A percentile compares a stretch with the other conserved stretches of the same genome.
Evolutionary conservation across 2,329 filamentous ascomycete genomes (phyloP).

Genomic region (Claviceps pazoutovae): DNA sequence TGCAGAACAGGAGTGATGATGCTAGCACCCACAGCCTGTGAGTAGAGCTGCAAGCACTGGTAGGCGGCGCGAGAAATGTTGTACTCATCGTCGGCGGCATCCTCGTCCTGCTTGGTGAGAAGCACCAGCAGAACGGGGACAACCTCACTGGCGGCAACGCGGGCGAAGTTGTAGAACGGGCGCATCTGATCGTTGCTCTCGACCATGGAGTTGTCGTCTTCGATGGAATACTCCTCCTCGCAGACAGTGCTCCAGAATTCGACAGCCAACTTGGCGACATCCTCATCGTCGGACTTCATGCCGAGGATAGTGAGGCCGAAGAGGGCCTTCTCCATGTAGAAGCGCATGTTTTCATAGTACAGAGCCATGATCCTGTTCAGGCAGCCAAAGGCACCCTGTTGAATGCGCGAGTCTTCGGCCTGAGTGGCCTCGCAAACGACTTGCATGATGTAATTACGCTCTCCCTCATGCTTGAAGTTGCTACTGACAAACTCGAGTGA

Average conservation of each 20-base stretch:
- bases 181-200: conserved; percentile 75
- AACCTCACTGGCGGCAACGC: conserved; percentile 85
- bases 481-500: conserved; percentile 94
- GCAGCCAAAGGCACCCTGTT: conserved; percentile 92
- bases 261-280: conserved; percentile 93
- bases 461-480: conserved; percentile 98
- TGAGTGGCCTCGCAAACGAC: conserved; percentile 98
- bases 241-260: conserved; percentile 99
- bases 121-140: conserved; percentile 80
- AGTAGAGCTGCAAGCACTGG: conserved; percentile 89
- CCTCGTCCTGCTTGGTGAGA: conserved; percentile 94
- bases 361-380: conserved; percentile 96
- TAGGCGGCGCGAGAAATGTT: conserved; percentile 91
- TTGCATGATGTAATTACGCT: conserved; percentile 99
- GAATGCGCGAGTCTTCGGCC: conserved; percentile 77
- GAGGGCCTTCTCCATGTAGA: conserved; percentile 99
- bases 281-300: conserved; percentile 96
- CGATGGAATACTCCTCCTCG: conserved; percentile 94
- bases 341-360: conserved; percentile 99
- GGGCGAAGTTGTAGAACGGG: conserved; percentile 90
- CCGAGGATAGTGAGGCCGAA: conserved; percentile 95
- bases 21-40: conserved; percentile 74
- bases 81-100: conserved; percentile 93
- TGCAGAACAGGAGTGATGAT: conserved; percentile 76
- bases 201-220: conserved; percentile 75